Base-by-base conservation (phyloP, 257 asterid species). In the Solanum etuberosum region DNA sequence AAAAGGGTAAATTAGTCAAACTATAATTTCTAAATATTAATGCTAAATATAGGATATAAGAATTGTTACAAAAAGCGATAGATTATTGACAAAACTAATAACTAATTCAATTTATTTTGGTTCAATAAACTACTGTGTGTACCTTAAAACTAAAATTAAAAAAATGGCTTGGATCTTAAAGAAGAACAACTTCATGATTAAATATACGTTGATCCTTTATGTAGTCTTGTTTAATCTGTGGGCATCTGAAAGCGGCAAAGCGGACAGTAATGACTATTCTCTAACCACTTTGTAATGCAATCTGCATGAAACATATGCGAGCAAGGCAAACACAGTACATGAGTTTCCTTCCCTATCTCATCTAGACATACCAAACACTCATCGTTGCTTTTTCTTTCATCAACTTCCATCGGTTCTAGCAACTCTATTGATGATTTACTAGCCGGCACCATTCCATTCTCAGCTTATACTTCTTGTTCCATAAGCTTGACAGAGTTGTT, bases 231-330 rank as follows among this genome's bases (percentile, higher is more conserved):
- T 5, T 20, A 72, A 1, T 74, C 20, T 7, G 54, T 74, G 7
- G 83, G 54, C 27, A 72, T 31, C 72, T 86, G 16, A 10, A 20
- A 78, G 1, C 88, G 87, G 37, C 88, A 89, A 21, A 85, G 54
- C 1, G 88, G 89, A 37, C 91, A 89, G 14, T 4, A 57, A 10
- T 80, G 88, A 9, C 85, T 87, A 10, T 8, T 40, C n/a, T 15
- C 14, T 5, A 87, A 40, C 89, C 89, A 89, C 23, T 23, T 40
- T 1, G 18, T 18, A 46, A 89, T 78, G 61, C 89, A 89, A 0
- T 59, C 1, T 1, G 13, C 68, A 35, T 87, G 91, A 68, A 87
- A 89, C 63, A 68, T 27, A 77, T 89, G 91, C 0, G 25, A 57
- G 6, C 91, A 87, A 4, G 91, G 88, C 85, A 87, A 35, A 11